These are phyloP conservation scores for Aurantiochytrium sp. DNA, from an alignment of 108 stramenopile species.

Conservation along the genomic window DNA sequence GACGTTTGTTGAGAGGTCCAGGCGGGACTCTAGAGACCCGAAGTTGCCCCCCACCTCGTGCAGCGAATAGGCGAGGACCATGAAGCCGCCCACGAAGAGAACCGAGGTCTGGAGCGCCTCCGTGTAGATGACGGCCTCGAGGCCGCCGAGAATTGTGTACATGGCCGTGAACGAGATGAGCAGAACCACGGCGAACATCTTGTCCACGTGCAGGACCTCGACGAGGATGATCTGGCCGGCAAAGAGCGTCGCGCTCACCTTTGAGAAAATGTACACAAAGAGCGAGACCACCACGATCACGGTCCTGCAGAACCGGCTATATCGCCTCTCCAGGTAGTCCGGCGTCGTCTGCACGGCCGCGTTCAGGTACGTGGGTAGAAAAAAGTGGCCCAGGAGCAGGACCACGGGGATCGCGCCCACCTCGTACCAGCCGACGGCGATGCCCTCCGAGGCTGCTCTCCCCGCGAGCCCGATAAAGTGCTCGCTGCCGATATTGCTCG, in stretches of 20 bases:
- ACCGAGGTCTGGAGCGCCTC: background rate
- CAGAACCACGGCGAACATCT: background rate
- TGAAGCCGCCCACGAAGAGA: slow-evolving; percentile 2
- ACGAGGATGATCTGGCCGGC: slow-evolving; percentile 1
- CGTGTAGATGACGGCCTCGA: slow-evolving; percentile 22
- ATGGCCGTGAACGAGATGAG: background rate
- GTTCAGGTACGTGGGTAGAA: background rate
- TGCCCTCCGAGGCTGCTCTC: background rate
- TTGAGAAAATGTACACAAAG: background rate
- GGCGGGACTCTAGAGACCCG: background rate
- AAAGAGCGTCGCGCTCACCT: background rate
- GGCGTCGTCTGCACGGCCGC: slow-evolving; percentile 18
- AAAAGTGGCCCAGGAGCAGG: background rate
- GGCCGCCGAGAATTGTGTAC: slow-evolving; percentile 16
- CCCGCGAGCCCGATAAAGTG: slow-evolving; percentile 30
- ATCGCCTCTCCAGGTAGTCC: background rate
- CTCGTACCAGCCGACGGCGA: slow-evolving; percentile 6
- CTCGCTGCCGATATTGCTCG: background rate
- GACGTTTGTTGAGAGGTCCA: background rate
- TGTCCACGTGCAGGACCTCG: background rate
- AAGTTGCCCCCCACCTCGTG: background rate
- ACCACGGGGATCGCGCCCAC: slow-evolving; percentile 19
- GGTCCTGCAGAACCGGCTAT: background rate
- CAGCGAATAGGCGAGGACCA: background rate
- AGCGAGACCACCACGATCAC: background rate